Evolutionary conservation across 2,329 filamentous ascomycete genomes (phyloP), one percentile per base, ranked within the genome.

Genomic region (Penicillium sp.): DNA sequence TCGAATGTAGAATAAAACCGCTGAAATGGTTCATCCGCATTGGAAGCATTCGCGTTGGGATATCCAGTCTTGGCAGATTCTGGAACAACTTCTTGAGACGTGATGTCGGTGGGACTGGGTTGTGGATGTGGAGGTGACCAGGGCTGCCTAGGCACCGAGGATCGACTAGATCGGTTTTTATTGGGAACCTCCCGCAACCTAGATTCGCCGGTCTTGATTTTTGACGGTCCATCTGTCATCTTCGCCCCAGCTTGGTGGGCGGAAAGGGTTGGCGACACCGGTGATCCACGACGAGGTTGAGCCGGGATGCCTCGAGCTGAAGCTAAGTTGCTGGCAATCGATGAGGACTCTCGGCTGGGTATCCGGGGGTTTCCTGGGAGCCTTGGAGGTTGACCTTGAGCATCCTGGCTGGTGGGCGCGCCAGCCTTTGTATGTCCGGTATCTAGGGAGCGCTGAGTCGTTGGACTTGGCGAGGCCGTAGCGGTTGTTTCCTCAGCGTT

Each of bases 1-100:
- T 93, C 92, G 68, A 97, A 96, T 1, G 91, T 92, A 57, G 84
- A 93, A 76, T 98, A 99, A 76, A 98, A 99, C 53, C 87, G 86
- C 7, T 90, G 86, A 71, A 97, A 99, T 6, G 90, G 88, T 55
- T 93, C 92, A 31, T 96, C 91, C 1, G 76, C 68, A 7, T 65
- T 46, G 13, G 71, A 60, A 22, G 59, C 61, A 29, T 57, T 64
- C 31, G 62, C 52, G 24, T 60, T 66, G 10, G 49, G 52, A 21
- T 48, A 62, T 39, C 59, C 35, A 3, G 63, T 27, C 48, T 76
- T 72, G n/a, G 68, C 66, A 2, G 67, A 47, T 44, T 73, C 65
- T 9, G 70, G 70, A 19, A 68, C 68, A 33, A 68, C 62, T 59
- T 76, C 63, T 33, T 72, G 73, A 3, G 69, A 68, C 3, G 65